A percentile compares a stretch with the other conserved stretches of the same genome.
Evolutionary conservation across 352 stramenopile species (phyloP).

Genomic region (Globisporangium megalacanthum): DNA sequence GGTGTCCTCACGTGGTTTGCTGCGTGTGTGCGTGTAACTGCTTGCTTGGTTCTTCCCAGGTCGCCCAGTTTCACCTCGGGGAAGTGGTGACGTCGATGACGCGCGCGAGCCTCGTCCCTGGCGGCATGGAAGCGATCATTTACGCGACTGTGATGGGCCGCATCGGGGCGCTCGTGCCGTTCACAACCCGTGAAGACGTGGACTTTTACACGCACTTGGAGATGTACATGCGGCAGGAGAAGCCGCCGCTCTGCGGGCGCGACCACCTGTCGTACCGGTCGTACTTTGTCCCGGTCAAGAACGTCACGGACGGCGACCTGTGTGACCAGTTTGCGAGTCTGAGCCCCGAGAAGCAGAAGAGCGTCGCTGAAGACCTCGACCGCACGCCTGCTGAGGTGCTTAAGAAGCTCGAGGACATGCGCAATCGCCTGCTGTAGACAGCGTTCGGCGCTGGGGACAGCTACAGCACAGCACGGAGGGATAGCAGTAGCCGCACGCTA

Average conservation of each 20-base stretch:
- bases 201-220: conserved; percentile 99
- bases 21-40: too few species aligned
- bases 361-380: conserved; percentile 95
- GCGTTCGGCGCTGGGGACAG: too few species aligned
- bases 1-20: not conserved
- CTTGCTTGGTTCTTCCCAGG: conserved; percentile 14
- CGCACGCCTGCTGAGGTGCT: conserved; percentile 95
- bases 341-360: conserved; percentile 92
- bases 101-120: conserved; percentile 93
- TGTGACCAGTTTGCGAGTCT: conserved; percentile 96
- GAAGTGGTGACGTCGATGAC: conserved; percentile 98
- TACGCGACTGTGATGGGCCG: conserved; percentile 96
- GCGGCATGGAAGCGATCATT: conserved; percentile 95
- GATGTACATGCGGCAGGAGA: conserved; percentile 92
- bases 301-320: conserved; percentile 97
- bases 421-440: conserved; percentile 93
- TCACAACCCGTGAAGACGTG: conserved; percentile 95
- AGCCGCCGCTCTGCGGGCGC: conserved; percentile 90
- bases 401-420: conserved; percentile 99
- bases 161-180: conserved; percentile 96
- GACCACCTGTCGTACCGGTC: conserved; percentile 97
- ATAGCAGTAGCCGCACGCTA: not conserved
- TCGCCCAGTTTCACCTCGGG: conserved; percentile 96
- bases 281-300: conserved; percentile 98
- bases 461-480: conserved; percentile 1